Base-by-base conservation (phyloP, 2,329 filamentous ascomycete genomes). In the Venturia effusa region DNA sequence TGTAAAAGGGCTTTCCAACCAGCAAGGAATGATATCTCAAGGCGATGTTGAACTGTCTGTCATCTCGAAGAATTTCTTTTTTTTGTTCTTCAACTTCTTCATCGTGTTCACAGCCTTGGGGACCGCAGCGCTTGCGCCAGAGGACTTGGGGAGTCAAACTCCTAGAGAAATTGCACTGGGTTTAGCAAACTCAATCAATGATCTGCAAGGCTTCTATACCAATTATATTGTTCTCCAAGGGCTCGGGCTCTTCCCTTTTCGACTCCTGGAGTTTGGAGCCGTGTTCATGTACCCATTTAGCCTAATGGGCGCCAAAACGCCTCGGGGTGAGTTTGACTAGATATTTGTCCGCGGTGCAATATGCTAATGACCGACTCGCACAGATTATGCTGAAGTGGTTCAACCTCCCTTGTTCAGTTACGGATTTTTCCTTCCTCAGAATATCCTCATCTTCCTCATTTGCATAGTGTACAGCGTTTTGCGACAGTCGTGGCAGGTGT, bases 31-130 rank as follows among this genome's bases (percentile, higher is more conserved):
- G 87, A 90, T 96, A 61, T 97, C 94, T 0, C 90, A 92, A 69
- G 91, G 91, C 55, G 94, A 99, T 67, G 87, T 99, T 27, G 94
- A 97, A 74, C 81, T 99, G 7, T 97, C 94, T 0, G 82, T 95
- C 55, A 93, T 99, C 68, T 96, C 91, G 63, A 99, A 99, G 78
- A 99, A 97, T 75, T 99, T 97, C 78, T 96, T 97, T 81, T 99
- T 99, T 74, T 92, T 89, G 11, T 99, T 99, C 76, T 97, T 99
- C 84, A 99, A 99, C 76, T 90, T 97, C 64, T 99, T 99, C 76
- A 84, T 97, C 61, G 85, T 97, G 55, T 97, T 97, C 74, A 95
- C 93, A 0, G 83, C 94, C 32, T 89, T 96, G 57, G 89, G 89
- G 63, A 91, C 92, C 4, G 90, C 85, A 1, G 90, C 92, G 0